Conservation (phyloP, 495 filamentous ascomycete species). For the Aspergillus baeticus region DNA sequence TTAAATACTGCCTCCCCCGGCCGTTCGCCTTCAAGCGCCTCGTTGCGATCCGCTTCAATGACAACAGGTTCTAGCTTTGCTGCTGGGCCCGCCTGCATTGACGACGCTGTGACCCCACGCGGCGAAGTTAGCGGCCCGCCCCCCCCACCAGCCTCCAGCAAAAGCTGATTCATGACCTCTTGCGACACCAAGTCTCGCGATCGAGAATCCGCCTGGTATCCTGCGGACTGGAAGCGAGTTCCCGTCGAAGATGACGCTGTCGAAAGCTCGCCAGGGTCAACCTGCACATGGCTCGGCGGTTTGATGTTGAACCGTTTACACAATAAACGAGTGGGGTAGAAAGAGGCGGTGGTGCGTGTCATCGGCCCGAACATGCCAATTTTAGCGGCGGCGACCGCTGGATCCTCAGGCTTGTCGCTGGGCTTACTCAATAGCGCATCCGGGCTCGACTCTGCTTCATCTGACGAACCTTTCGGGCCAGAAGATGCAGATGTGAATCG, state of each 20-base stretch:
- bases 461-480: constrained; percentile 40
- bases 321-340: constrained; percentile 77
- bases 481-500: constrained; percentile 78
- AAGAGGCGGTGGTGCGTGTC: constrained; percentile 70
- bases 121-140: constrained; percentile 8
- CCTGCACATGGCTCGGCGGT: constrained; percentile 68
- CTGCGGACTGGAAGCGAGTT: constrained; percentile 36
- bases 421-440: constrained; percentile 54
- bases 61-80: constrained; percentile 26
- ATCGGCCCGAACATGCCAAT: constrained; percentile 90
- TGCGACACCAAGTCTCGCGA: constrained; percentile 41
- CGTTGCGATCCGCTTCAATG: constrained; percentile 78
- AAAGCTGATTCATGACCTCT: constrained; percentile 40
- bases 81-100: constrained; percentile 14
- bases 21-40: constrained; percentile 77
- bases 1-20: constrained; percentile 90
- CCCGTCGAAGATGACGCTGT: constrained; percentile 20
- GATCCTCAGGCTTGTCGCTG: constrained; percentile 65
- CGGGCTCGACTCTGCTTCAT: constrained; percentile 35
- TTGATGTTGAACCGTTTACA: constrained; percentile 92
- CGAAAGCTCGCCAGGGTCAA: constrained; percentile 48
- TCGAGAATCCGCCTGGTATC: constrained; percentile 31
- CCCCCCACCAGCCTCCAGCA: constrained; percentile 25
- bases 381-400: constrained; percentile 83
- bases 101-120: constrained; percentile 11